Percentiles rank a stretch among this genome's conserved stretches.
Evolutionary conservation across 208 protist genomes (phyloP).

Genomic region (Spongospora subterranea): DNA sequence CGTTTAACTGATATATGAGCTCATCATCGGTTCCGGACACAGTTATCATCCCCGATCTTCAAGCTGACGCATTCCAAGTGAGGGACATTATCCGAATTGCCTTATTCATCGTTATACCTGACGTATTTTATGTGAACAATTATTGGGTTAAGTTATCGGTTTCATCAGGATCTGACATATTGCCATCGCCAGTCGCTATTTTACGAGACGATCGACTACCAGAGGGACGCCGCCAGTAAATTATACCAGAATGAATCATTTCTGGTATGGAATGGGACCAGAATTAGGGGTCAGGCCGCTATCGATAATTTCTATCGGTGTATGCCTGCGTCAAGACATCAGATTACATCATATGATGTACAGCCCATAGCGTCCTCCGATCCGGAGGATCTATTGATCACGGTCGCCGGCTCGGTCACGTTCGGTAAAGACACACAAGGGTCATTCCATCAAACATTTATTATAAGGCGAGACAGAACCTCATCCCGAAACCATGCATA

Average conservation of each 20-base stretch:
- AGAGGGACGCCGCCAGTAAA: background rate
- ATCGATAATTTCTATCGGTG: constrained; percentile 16
- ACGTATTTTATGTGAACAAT: background rate
- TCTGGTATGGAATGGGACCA: constrained; percentile 31
- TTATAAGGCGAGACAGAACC: background rate
- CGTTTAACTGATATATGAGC: too few relatives aligned
- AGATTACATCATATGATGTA: constrained; percentile 10
- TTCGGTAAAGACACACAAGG: background rate
- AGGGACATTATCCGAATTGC: background rate
- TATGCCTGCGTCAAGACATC: constrained; percentile 2
- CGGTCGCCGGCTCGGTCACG: constrained; percentile 19
- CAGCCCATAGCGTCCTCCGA: background rate
- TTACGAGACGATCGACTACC: constrained; percentile 48
- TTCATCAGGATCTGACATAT: background rate
- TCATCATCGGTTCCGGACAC: background rate
- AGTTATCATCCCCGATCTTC: background rate
- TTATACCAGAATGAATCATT: constrained; percentile 10
- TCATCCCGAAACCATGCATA: background rate
- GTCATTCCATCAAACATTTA: constrained; percentile 14
- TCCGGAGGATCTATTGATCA: background rate
- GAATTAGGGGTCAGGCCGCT: background rate
- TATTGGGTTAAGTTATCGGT: background rate
- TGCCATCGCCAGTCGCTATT: background rate
- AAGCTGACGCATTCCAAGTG: constrained; percentile 40
- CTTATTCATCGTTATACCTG: background rate